Base-by-base conservation (phyloP, 495 filamentous ascomycete species). In the Oleoguttula mirabilis region DNA sequence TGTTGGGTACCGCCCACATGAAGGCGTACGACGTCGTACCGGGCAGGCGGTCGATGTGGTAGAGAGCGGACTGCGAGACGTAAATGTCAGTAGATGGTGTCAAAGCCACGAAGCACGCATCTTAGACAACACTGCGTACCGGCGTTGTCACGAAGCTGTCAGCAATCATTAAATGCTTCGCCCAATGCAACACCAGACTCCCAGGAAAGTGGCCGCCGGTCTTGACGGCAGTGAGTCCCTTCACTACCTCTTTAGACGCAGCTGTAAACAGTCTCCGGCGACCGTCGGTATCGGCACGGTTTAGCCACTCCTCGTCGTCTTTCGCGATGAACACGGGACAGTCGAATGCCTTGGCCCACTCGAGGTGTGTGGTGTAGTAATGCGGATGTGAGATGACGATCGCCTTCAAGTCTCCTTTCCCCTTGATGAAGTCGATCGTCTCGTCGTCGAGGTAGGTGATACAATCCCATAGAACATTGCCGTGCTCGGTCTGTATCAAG, bases 311-410 rank as follows among this genome's bases (percentile, higher is more conserved):
- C 44, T 64, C 55, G 54, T 88, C 82, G 38, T 81, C 78, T 0
- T 43, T 54, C 0, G 75, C 62, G 0, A 82, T 41, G 39, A 76
- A 84, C 0, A 87, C 70, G 0, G 70, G 71, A 50, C 80, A 84
- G 1, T 62, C 43, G 39, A 88, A 84, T 1, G 56, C 54, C 22
- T 61, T 52, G 0, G 77, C 75, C 82, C 82, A 88, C 30, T 75
- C 69, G 0, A 76, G 48, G 47, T 82, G 73, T 8, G 81, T 77
- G 12, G 72, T 72, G 59, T 82, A 87, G 56, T 77, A 88, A 55
- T 88, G 82, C 24, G 82, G 82, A 57, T 88, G 82, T 0, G 72
- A 77, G 50, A 88, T 85, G 32, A 86, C 74, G 27, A 86, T 85
- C 0, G 73, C 80, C n/a, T 66, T 60, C 2, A 88, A 51, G 0